phyloP scores from a whole-genome alignment of 2,329 filamentous ascomycete species.

The Dactylellina leptospora region DNA sequence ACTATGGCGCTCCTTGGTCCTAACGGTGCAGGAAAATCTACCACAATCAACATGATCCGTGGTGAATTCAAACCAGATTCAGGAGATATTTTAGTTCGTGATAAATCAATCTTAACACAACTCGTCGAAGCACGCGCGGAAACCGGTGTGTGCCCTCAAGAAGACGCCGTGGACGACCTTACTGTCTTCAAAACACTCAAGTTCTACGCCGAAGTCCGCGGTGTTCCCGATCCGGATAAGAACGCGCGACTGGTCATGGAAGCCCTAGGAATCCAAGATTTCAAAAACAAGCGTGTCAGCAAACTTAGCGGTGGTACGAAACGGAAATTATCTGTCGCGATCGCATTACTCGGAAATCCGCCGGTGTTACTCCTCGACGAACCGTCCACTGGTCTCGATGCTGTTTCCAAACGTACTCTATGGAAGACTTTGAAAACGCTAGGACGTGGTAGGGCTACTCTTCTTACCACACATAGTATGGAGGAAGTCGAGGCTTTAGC shows the following conservation, averaged over 20 bases:
- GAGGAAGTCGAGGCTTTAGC: constrained; percentile 60
- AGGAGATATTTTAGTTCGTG: constrained; percentile 73
- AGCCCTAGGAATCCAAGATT: constrained; percentile 57
- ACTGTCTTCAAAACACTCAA: constrained; percentile 59
- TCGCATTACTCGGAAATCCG: constrained; percentile 59
- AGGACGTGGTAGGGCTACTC: constrained; percentile 57
- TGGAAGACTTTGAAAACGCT: constrained; percentile 59
- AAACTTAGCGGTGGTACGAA: constrained; percentile 59
- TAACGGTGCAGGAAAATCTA: constrained; percentile 93
- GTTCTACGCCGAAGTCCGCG: constrained; percentile 59
- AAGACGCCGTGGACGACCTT: constrained; percentile 59
- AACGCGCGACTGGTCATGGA: constrained; percentile 58
- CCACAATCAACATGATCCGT: constrained; percentile 85
- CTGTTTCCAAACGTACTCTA: constrained; percentile 59
- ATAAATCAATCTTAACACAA: constrained; percentile 50
- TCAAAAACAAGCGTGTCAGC: constrained; percentile 55
- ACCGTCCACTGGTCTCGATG: constrained; percentile 59
- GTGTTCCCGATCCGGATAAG: constrained; percentile 57
- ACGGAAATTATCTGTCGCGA: constrained; percentile 59
- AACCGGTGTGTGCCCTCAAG: constrained; percentile 60
- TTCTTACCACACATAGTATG: constrained; percentile 61
- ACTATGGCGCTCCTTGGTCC: constrained; percentile 90
- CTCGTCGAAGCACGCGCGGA: constrained; percentile 52
- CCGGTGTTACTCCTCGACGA: constrained; percentile 59
- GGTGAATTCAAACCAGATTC: constrained; percentile 82